phyloP scores from a whole-genome alignment of 306 rosid genomes.

The Cicer yamashitae region DNA sequence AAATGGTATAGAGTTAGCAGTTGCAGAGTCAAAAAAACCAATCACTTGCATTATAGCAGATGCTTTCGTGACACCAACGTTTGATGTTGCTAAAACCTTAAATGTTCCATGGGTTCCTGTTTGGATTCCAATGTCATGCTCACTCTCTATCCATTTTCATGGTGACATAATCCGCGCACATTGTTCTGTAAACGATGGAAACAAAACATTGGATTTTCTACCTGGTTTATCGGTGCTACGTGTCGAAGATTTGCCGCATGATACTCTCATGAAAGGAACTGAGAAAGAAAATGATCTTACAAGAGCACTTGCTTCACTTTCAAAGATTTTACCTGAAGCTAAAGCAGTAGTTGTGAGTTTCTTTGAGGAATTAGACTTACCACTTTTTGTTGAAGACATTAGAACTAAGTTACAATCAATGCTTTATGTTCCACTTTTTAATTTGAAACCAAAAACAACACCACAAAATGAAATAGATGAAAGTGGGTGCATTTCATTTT shows the following conservation, averaged over 20 bases:
- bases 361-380: neutral
- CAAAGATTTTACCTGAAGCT: neutral
- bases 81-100: neutral
- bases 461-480: neutral
- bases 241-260: neutral
- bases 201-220: neutral
- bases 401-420: neutral
- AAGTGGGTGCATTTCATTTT: neutral
- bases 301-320: neutral
- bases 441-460: neutral
- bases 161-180: neutral
- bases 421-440: conserved; percentile 1
- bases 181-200: neutral
- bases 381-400: neutral
- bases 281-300: neutral
- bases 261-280: neutral
- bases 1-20: neutral
- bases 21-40: neutral
- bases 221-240: neutral
- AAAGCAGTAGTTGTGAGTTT: neutral
- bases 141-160: neutral
- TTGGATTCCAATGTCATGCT: conserved; percentile 7
- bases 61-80: neutral
- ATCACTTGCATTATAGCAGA: neutral
- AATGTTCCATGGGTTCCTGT: neutral